Percentiles rank a stretch among this genome's conserved stretches.
phyloP scores from a whole-genome alignment of 2,329 filamentous ascomycete species.

The Arthrobotrys conoides region DNA sequence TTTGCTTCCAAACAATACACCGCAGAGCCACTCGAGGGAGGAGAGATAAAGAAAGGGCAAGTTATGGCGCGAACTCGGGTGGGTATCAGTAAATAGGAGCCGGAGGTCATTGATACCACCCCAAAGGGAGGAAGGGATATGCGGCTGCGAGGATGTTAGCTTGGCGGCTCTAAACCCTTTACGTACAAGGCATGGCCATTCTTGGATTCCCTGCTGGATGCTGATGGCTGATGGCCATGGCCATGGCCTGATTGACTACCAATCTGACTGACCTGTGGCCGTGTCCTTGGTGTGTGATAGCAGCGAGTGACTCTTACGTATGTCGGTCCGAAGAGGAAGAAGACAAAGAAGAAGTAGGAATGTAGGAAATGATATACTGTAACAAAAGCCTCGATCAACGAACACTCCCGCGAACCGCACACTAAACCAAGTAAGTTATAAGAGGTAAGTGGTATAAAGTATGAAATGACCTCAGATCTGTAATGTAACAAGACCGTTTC shows the following conservation, averaged over 20 bases:
- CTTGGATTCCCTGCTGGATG: conserved; percentile 8
- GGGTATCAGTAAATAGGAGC: conserved; percentile 57
- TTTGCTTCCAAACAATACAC: background rate
- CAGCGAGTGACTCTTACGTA: conserved; percentile 59
- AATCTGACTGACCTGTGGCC: conserved; percentile 11
- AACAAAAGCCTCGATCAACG: background rate
- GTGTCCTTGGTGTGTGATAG: conserved; percentile 47
- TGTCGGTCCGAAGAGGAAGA: background rate
- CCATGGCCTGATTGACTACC: conserved; percentile 4
- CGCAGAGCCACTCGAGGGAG: conserved; percentile 8
- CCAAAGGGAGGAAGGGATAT: conserved; percentile 57
- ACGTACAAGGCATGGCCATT: conserved; percentile 24
- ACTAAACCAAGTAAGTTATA: too few species aligned
- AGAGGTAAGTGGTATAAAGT: too few species aligned
- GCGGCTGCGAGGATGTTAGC: conserved; percentile 31
- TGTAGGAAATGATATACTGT: conserved; percentile 18
- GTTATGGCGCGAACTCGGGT: conserved; percentile 54
- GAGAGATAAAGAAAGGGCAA: conserved; percentile 40
- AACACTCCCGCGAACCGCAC: background rate
- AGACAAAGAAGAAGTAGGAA: too few species aligned
- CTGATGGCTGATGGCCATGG: conserved; percentile 29
- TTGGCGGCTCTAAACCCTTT: conserved; percentile 48
- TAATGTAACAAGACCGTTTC: background rate
- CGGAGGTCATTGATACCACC: conserved; percentile 24
- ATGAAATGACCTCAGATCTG: background rate